Percentiles rank a stretch among this genome's conserved stretches.
Conservation (phyloP, 106 monocot species). For the Dendrobium catenatum region DNA sequence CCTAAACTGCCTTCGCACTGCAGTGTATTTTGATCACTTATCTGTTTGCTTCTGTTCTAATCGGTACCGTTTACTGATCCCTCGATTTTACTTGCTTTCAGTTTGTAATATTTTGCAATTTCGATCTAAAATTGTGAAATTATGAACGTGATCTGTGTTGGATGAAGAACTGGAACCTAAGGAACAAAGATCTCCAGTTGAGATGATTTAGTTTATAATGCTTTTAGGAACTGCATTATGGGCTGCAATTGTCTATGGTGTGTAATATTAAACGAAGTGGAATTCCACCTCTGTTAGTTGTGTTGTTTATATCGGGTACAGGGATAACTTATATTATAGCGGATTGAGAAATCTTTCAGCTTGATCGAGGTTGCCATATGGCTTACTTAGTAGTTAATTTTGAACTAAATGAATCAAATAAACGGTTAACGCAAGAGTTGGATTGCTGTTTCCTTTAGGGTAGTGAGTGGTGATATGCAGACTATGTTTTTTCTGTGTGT, state of each 20-base stretch:
- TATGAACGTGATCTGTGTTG: background rate
- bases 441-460: too few species aligned
- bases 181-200: background rate
- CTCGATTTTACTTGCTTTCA: background rate
- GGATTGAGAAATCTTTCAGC: background rate
- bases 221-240: background rate
- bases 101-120: background rate
- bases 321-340: background rate
- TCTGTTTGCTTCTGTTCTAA: background rate
- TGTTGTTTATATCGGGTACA: background rate
- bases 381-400: background rate
- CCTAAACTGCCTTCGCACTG: background rate
- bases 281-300: background rate
- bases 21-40: background rate
- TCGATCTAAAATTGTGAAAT: background rate
- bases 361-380: background rate
- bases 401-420: background rate
- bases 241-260: background rate
- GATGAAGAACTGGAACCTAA: background rate
- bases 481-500: too few species aligned
- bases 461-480: too few species aligned
- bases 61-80: background rate
- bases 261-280: background rate
- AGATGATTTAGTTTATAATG: background rate
- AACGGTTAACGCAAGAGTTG: background rate